Evolutionary conservation across 1,139 yeast species (phyloP).

Genomic region (Debaryomycetaceae sp.): DNA sequence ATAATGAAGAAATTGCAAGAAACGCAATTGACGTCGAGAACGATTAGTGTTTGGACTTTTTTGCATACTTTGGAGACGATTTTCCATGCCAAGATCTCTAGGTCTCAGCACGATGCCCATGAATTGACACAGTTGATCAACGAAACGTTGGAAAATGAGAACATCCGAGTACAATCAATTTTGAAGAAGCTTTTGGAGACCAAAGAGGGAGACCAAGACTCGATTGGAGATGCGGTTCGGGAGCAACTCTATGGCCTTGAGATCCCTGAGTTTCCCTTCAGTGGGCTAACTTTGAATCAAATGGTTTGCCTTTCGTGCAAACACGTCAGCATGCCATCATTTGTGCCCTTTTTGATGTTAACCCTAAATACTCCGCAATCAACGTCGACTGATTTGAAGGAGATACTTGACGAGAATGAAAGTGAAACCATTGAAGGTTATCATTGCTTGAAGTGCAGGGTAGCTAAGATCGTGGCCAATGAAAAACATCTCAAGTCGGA

Average conservation of each 20-base stretch:
- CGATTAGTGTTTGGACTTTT: slow-evolving; percentile 75
- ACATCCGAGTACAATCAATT: slow-evolving; percentile 37
- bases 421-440: slow-evolving; percentile 76
- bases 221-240: slow-evolving; percentile 5
- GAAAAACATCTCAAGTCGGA: slow-evolving; percentile 18
- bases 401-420: slow-evolving; percentile 54
- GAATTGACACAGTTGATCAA: slow-evolving; percentile 78
- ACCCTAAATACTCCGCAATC: slow-evolving; percentile 74
- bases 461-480: slow-evolving; percentile 41
- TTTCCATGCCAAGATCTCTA: slow-evolving; percentile 71
- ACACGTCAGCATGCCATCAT: slow-evolving; percentile 54
- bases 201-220: slow-evolving; percentile 11
- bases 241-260: slow-evolving; percentile 24
- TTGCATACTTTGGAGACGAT: slow-evolving; percentile 69
- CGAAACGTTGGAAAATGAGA: slow-evolving; percentile 74
- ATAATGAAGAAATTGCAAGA: slow-evolving; percentile 60
- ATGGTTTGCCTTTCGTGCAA: slow-evolving; percentile 68
- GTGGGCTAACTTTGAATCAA: slow-evolving; percentile 61
- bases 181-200: slow-evolving; percentile 17
- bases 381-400: slow-evolving; percentile 42
- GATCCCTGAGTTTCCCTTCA: slow-evolving; percentile 68
- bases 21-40: slow-evolving; percentile 49
- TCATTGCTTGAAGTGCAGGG: slow-evolving; percentile 69
- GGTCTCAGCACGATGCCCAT: slow-evolving; percentile 92
- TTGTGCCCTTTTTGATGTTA: slow-evolving; percentile 63